Base-by-base conservation (phyloP, 1,284 basidiomycete species). In the Ustilago bromivora region DNA sequence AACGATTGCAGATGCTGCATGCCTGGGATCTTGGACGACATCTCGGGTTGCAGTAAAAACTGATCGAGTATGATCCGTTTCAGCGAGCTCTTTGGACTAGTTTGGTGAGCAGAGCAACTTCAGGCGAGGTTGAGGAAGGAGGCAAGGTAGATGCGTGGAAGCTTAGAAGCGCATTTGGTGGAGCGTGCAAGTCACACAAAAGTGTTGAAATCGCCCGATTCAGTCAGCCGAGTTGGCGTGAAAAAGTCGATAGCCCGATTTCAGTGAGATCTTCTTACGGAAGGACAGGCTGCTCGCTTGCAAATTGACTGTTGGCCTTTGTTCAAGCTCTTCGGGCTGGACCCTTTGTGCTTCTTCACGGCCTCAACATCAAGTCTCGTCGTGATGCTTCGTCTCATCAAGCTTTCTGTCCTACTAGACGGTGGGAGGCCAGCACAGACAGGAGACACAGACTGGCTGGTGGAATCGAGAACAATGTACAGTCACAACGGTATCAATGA, bases 1-100 rank as follows among this genome's bases (percentile, higher is more conserved):
- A 82, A 82, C 17, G 70, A 79, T 38, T 82, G 81, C 43, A 80
- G 55, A 28, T 79, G 76, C 59, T 76, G 69, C 61, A 82, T 66
- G 35, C 81, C 81, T 0, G 81, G 81, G 28, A 82, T 81, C 55
- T 82, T 81, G 41, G 69, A 68, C 12, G 72, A 19, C 78, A 78
- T 80, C 53, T 12, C 66, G 51, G 55, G 38, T 17, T 46, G 43
- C 40, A 19, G 23, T 28, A 28, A 28, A 28, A 28, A 28, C 3
- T 3, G 23, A 28, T 28, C 23, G 23, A 28, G 23, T 28, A 28
- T 28, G 23, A 28, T 28, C 23, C 23, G 3, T 28, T 28, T 28
- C 23, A 3, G 3, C 23, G 23, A 28, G 23, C 23, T 28, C 23
- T 28, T 28, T 28, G 23, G 23, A 3, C 23, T 28, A 28, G 23